These are phyloP conservation scores for Auxenochlorella protothecoides DNA, from an alignment of 139 green algal species.

Conservation along the genomic window DNA sequence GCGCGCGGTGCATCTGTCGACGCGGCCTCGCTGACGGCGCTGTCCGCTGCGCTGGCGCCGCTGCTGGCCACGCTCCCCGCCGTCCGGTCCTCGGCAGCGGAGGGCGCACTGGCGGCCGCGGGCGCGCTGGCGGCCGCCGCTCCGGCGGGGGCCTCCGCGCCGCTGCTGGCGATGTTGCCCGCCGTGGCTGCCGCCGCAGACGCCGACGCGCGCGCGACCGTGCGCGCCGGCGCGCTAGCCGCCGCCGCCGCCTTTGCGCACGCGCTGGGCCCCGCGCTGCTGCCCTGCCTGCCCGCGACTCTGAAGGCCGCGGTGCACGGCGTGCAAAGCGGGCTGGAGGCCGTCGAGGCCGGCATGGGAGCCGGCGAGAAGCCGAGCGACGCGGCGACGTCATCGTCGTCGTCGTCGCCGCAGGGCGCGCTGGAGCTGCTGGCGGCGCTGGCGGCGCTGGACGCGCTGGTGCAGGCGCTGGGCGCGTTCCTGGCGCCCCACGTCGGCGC, in stretches of 20 bases:
- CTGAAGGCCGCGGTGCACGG: constrained; percentile 27
- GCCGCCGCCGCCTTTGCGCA: constrained; percentile 16
- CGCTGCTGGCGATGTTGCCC: constrained; percentile 12
- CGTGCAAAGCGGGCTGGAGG: not conserved
- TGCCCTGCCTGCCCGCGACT: constrained; percentile 48
- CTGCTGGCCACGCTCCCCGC: constrained; percentile 7
- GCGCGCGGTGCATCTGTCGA: not conserved
- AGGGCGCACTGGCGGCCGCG: constrained; percentile 28
- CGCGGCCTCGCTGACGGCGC: constrained; percentile 15
- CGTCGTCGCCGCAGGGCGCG: not conserved
- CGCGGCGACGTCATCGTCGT: too few species aligned
- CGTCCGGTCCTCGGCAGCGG: not conserved
- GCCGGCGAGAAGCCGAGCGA: not conserved
- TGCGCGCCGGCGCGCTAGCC: constrained; percentile 42
- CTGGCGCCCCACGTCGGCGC: constrained; percentile 49
- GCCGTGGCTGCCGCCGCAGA: constrained; percentile 12
- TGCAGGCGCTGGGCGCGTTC: constrained; percentile 48
- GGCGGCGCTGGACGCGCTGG: constrained; percentile 46
- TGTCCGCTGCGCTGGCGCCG: constrained; percentile 13
- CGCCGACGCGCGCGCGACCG: constrained; percentile 8
- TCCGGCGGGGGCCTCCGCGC: constrained; percentile 12
- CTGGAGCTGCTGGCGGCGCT: constrained; percentile 42
- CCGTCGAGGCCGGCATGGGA: not conserved
- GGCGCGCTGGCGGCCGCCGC: constrained; percentile 25
- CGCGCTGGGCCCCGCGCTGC: constrained; percentile 30